Base-by-base conservation (phyloP, 768 basidiomycete genomes). In the Russula ochroleuca region DNA sequence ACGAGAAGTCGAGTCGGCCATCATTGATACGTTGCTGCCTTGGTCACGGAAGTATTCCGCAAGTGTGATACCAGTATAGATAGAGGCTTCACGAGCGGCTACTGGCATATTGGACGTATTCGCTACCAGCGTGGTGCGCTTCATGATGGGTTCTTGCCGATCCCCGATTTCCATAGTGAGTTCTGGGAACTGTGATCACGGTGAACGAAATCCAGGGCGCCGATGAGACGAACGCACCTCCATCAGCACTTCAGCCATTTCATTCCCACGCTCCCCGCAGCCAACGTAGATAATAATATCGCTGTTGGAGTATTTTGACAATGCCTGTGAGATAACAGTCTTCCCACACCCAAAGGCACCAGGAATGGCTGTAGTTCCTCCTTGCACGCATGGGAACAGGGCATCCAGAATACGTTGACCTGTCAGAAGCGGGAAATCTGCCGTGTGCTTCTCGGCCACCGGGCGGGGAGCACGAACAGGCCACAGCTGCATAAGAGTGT, bases 91-190 rank as follows among this genome's bases (percentile, higher is more conserved):
- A 68, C 97, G 92, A 49, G 97, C 97, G 49, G 97, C 97, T 70
- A 99, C 97, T 69, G 97, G 97, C 97, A 99, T 99, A 79, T 98
- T 98, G 54, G 97, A 99, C 3, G 97, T 99, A 75, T 99, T 99
- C 68, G 97, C 97, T 65, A 99, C 95, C 25, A 99, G 85, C 15
- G 95, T 93, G 0, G 97, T 99, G 64, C 97, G 95, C 78, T 99
- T 99, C 97, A 99, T 99, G 81, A 99, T 98, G 38, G 97, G 97
- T 75, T 99, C 97, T 82, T 95, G 87, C 56, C 94, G 92, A 68
- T 90, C 86, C 25, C 83, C 88, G 59, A 96, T 79, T 56, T 97
- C 94, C 88, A 98, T 91, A 2, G 90, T 92, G 35, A 99, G 80
- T 75, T 92, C 79, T 50, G 97, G 97, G 87, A 91, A 92, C 87